Base-by-base conservation (phyloP, 2,329 filamentous ascomycete species). In the Hyphodiscus sp. region DNA sequence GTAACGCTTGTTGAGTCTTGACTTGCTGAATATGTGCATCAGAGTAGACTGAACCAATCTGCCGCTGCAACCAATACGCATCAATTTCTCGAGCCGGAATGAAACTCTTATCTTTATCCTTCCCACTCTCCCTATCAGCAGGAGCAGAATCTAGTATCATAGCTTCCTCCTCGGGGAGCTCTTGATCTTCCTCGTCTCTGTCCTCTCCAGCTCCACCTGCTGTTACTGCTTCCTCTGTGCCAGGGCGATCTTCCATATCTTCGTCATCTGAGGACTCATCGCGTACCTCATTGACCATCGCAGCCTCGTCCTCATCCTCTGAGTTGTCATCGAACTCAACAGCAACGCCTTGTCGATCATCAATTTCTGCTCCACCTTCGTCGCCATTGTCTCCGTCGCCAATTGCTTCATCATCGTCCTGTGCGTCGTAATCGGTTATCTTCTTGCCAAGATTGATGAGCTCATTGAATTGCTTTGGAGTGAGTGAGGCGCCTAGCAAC, bases 381-480 rank as follows among this genome's bases (percentile, higher is more conserved):
- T 80, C 88, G 18, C 76, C 81, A 20, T 76, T 79, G 26, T 82
- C 79, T 54, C 81, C 86, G 64, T 86, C 84, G 29, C 82, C 86
- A 76, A 90, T 88, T 54, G 91, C 85, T 61, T 96, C 92, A 58
- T 97, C 91, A 30, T 96, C 94, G 60, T 97, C 92, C 68, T 97
- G 91, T 41, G 89, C 89, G 71, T 97, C 89, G 71, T 97, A 99
- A 70, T 99, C 94, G 48, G 94, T 99, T 59, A 99, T 96, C 74
- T 99, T 99, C 76, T 99, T 99, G 60, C 91, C 90, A 44, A 99
- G 75, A 67, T 96, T 99, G 52, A 97, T 85, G 61, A 99, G 74
- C 73, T 97, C 92, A 68, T 97, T 97, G 75, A 97, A 99, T 69
- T 96, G 86, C 68, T 96, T 95, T 1, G 89, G 82, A 47, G 79